These are phyloP conservation scores for Fragaria nilgerrensis DNA, from an alignment of 306 rosid genomes.

Conservation along the genomic window DNA sequence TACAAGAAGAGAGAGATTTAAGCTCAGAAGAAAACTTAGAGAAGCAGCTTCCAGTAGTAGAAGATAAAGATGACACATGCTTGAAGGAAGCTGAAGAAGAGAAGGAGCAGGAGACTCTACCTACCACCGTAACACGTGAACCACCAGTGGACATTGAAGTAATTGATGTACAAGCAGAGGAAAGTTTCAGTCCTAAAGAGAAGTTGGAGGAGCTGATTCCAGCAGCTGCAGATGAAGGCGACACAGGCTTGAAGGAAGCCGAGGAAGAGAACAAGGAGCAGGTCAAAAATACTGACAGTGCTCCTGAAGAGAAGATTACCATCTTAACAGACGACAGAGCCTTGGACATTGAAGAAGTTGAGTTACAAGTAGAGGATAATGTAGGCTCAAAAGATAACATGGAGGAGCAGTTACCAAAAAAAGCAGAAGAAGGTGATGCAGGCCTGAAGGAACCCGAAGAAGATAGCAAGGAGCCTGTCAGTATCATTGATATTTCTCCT, in stretches of 20 bases:
- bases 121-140: background rate
- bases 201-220: constrained; percentile 4
- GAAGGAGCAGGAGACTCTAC: background rate
- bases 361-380: background rate
- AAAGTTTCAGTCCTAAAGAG: constrained; percentile 11
- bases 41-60: background rate
- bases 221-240: constrained; percentile 11
- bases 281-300: constrained; percentile 3
- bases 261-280: constrained; percentile 13
- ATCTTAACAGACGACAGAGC: background rate
- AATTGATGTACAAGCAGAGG: background rate
- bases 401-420: background rate
- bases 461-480: background rate
- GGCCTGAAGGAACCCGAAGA: constrained; percentile 17
- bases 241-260: constrained; percentile 18
- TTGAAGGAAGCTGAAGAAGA: constrained; percentile 9
- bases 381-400: constrained; percentile 2
- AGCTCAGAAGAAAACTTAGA: constrained; percentile 1
- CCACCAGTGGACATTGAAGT: background rate
- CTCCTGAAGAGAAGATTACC: constrained; percentile 1
- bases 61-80: background rate
- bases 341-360: background rate
- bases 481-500: background rate
- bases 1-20: background rate
- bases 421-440: background rate